phyloP scores from a whole-genome alignment of 2,329 filamentous ascomycete species.

The Pseudogymnoascus sp. region DNA sequence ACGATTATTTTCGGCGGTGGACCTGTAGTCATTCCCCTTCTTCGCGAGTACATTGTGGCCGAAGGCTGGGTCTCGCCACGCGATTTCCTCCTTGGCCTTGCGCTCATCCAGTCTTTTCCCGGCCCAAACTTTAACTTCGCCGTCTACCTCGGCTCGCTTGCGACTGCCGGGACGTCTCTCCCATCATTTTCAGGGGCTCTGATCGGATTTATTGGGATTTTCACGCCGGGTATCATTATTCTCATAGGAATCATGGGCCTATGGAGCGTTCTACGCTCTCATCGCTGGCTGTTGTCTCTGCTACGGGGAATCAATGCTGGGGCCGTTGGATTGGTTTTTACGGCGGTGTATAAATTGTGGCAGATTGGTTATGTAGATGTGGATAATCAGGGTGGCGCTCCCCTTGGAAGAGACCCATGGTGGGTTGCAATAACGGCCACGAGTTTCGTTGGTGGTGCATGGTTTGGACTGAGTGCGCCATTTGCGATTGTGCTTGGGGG shows the following conservation, averaged over 20 bases:
- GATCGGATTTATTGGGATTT: conserved; percentile 45
- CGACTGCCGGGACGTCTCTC: conserved; percentile 31
- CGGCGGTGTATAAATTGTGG: conserved; percentile 55
- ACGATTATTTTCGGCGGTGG: conserved; percentile 51
- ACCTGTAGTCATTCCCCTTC: conserved; percentile 55
- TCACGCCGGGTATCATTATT: conserved; percentile 40
- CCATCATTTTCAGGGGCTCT: conserved; percentile 31
- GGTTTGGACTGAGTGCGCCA: conserved; percentile 37
- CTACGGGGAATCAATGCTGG: conserved; percentile 50
- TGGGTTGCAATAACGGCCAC: conserved; percentile 52
- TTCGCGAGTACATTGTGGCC: conserved; percentile 55
- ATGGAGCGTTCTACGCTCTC: conserved; percentile 42
- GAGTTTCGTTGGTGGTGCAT: conserved; percentile 38
- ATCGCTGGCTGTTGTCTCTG: conserved; percentile 39
- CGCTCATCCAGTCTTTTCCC: conserved; percentile 64
- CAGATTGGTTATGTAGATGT: conserved; percentile 52
- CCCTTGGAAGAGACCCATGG: conserved; percentile 51
- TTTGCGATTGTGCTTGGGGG: conserved; percentile 38
- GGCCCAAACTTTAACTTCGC: conserved; percentile 55
- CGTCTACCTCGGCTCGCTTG: conserved; percentile 47
- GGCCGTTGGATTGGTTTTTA: conserved; percentile 54
- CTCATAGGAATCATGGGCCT: conserved; percentile 45
- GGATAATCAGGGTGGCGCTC: conserved; percentile 40
- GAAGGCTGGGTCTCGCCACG: conserved; percentile 62
- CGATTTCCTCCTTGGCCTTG: conserved; percentile 65